Conservation (phyloP, 225 moss, liverwort and hornwort genomes). For the Physcomitrellopsis africana region DNA sequence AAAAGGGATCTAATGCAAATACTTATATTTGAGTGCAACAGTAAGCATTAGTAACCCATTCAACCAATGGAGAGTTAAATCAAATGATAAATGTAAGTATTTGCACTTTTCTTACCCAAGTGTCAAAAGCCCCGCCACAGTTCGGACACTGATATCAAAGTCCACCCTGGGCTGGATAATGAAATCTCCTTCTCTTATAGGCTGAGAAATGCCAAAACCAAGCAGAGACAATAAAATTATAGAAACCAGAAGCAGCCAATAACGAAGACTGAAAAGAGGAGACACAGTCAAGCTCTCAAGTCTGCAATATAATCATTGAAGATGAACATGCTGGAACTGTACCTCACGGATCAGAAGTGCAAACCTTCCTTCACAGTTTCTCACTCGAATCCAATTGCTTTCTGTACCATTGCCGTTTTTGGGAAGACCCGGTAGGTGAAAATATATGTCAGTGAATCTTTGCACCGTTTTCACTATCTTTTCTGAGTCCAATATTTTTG, state of each 20-base stretch:
- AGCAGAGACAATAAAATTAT: neutral
- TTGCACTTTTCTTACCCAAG: conserved; percentile 62
- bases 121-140: conserved; percentile 81
- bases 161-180: conserved; percentile 89
- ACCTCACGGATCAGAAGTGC: conserved; percentile 89
- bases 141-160: conserved; percentile 87
- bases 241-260: conserved; percentile 16
- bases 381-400: conserved; percentile 86
- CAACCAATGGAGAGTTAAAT: conserved; percentile 19
- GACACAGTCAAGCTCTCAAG: conserved; percentile 19
- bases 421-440: conserved; percentile 79
- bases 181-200: conserved; percentile 83
- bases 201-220: conserved; percentile 47
- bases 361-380: conserved; percentile 89
- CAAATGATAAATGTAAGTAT: conserved; percentile 18
- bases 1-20: conserved; percentile 18
- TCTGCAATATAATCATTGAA: conserved; percentile 18
- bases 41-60: conserved; percentile 4
- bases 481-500: conserved; percentile 64
- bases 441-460: conserved; percentile 86
- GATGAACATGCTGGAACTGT: conserved; percentile 23
- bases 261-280: conserved; percentile 19
- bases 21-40: neutral
- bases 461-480: conserved; percentile 79
- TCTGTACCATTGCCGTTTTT: conserved; percentile 76